phyloP scores from a whole-genome alignment of 495 filamentous ascomycete species.

The Tuber umbilicatum region DNA sequence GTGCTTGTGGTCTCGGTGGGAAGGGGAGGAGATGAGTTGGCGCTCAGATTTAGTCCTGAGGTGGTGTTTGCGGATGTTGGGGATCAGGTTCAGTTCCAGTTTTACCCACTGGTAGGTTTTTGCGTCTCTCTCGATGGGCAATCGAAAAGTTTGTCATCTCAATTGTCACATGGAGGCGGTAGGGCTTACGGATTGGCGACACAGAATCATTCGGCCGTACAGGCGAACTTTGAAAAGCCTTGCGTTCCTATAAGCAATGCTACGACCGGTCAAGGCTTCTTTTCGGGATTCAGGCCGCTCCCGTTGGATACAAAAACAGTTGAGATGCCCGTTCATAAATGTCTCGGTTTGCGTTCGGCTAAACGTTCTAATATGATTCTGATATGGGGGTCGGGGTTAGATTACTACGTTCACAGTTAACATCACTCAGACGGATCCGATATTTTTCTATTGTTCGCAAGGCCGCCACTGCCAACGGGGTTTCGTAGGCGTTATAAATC shows the following conservation, averaged over 20 bases:
- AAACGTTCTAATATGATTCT: constrained; percentile 11
- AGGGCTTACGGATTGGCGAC: constrained; percentile 15
- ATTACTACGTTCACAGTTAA: constrained; percentile 46
- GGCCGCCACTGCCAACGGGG: constrained; percentile 48
- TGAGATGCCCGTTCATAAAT: constrained; percentile 9
- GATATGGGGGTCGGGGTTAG: constrained; percentile 5
- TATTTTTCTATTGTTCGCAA: constrained; percentile 51
- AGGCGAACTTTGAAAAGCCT: constrained; percentile 45
- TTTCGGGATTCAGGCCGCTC: constrained; percentile 56
- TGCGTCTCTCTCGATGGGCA: neutral
- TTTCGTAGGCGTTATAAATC: constrained; percentile 50
- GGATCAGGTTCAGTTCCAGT: constrained; percentile 52
- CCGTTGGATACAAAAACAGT: constrained; percentile 39
- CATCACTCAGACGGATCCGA: constrained; percentile 46
- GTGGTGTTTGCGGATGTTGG: constrained; percentile 45
- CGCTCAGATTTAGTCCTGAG: constrained; percentile 30
- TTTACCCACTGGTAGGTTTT: constrained; percentile 46
- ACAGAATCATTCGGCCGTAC: constrained; percentile 48
- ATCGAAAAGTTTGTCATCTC: neutral
- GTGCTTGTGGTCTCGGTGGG: constrained; percentile 26
- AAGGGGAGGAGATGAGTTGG: constrained; percentile 23
- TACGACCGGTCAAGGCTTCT: constrained; percentile 52
- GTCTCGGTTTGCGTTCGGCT: neutral
- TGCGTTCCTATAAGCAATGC: constrained; percentile 45
- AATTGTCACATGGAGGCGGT: constrained; percentile 10